phyloP scores from a whole-genome alignment of 164 flowering plant species.

The Stephania yunnanensis region DNA sequence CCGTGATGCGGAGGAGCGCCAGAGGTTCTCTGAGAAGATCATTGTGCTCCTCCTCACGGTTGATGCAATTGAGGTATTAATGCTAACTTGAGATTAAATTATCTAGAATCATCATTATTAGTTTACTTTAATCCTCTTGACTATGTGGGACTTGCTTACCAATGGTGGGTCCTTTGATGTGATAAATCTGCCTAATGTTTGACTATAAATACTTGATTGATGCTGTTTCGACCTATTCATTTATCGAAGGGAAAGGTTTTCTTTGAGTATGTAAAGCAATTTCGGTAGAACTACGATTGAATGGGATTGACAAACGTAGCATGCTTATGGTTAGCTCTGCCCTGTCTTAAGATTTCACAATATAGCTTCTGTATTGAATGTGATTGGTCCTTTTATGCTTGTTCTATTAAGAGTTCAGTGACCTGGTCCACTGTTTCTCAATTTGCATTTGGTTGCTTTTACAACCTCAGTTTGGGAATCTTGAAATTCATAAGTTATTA shows the following conservation, averaged over 20 bases:
- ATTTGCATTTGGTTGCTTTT: no score
- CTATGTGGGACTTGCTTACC: background rate
- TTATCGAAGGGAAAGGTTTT: background rate
- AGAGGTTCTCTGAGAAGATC: constrained; percentile 79
- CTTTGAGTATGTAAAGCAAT: background rate
- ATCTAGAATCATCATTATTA: background rate
- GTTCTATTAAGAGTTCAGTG: background rate
- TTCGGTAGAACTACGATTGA: background rate
- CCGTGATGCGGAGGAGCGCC: constrained; percentile 74
- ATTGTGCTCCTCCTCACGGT: constrained; percentile 90
- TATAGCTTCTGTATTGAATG: background rate
- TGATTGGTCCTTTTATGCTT: background rate
- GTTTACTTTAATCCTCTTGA: background rate
- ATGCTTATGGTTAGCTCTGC: background rate
- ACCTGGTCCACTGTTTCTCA: no score
- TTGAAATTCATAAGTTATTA: no score
- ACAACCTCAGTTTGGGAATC: background rate
- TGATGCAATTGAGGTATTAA: constrained; percentile 79
- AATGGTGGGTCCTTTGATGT: background rate
- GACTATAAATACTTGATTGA: background rate
- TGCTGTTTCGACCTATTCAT: background rate
- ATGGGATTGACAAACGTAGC: background rate
- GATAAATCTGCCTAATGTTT: background rate
- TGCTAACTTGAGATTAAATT: background rate
- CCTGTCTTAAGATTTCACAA: background rate